Base-by-base conservation (phyloP, 1,284 basidiomycete species). In the Salmacisia buchloeana region DNA sequence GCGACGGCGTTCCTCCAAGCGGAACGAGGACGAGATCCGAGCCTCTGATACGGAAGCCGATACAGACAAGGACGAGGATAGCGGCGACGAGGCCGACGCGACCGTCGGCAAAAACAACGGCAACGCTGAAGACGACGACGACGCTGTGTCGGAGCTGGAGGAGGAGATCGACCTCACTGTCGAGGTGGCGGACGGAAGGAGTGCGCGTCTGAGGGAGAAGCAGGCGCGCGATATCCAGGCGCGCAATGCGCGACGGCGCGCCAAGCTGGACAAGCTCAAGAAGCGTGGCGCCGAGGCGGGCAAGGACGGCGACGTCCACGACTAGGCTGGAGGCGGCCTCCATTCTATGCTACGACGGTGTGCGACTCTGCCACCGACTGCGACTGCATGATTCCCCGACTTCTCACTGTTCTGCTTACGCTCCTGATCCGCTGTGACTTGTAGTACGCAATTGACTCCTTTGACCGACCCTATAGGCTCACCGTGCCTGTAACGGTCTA, bases 111-210 rank as follows among this genome's bases (percentile, higher is more conserved):
- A n/a, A n/a, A n/a, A n/a, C n/a, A n/a, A n/a, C n/a, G n/a, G n/a
- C n/a, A n/a, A n/a, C n/a, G n/a, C n/a, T n/a, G n/a, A n/a, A 18
- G 49, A 54, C 29, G 49, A 54, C 6, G 15, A 43, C 5, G 49
- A 31, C 27, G 29, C 31, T 27, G 49, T 54, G 6, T 54, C 58
- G 7, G 41, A 41, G 25, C 23, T 45, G 21, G 41, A 59, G 13
- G 38, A 43, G 21, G 58, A 43, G n/a, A 43, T 59, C 25, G 58
- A 59, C 27, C 38, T 43, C 27, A 54, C 12, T 31, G 34, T 33
- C 15, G 49, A 54, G 27, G 49, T 33, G 13, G 29, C 34, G 29
- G 49, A 54, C 18, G 49, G 49, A 9, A 27, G 49, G 0, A 29
- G 49, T 29, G 49, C 49, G 13, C 49, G 49, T 12, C 23, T 29